Percentiles rank a stretch among this genome's conserved stretches.
These are phyloP conservation scores for Colletotrichum theobromicola DNA, from an alignment of 2,329 filamentous ascomycete species.

Conservation along the genomic window DNA sequence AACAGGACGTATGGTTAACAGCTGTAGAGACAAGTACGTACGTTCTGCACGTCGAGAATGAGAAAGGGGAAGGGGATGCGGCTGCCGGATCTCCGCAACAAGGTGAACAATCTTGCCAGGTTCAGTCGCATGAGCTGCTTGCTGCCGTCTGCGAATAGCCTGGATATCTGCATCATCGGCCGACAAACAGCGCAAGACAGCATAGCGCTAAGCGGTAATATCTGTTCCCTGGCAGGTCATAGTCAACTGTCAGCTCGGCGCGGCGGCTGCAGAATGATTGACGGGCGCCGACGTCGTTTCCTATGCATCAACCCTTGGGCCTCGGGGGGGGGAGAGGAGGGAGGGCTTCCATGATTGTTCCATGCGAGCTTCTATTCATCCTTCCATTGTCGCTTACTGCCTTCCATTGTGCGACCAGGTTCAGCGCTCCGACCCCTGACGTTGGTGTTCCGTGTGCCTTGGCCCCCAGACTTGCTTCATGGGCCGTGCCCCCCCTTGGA, in stretches of 20 bases:
- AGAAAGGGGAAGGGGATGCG: not conserved
- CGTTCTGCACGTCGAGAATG: not conserved
- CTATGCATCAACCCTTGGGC: not conserved
- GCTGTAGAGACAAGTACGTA: not conserved
- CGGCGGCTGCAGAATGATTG: not conserved
- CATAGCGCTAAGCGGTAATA: not conserved
- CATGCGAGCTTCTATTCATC: constrained; percentile 10
- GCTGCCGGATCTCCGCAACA: not conserved
- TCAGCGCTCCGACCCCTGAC: not conserved
- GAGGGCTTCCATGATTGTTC: constrained; percentile 19
- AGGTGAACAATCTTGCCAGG: not conserved
- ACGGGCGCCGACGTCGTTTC: not conserved
- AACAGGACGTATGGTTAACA: not conserved
- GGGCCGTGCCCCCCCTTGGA: not conserved
- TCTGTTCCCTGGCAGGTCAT: not conserved
- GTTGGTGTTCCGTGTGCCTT: not conserved
- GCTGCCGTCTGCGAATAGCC: not conserved
- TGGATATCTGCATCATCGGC: not conserved
- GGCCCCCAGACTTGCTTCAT: not conserved
- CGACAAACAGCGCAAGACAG: not conserved
- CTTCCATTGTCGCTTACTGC: not conserved
- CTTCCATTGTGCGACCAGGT: not conserved
- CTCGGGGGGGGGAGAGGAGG: not conserved
- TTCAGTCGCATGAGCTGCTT: not conserved
- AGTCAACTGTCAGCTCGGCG: not conserved